Evolutionary conservation across 1,284 basidiomycete species (phyloP).

Genomic region (Ustilago tritici): DNA sequence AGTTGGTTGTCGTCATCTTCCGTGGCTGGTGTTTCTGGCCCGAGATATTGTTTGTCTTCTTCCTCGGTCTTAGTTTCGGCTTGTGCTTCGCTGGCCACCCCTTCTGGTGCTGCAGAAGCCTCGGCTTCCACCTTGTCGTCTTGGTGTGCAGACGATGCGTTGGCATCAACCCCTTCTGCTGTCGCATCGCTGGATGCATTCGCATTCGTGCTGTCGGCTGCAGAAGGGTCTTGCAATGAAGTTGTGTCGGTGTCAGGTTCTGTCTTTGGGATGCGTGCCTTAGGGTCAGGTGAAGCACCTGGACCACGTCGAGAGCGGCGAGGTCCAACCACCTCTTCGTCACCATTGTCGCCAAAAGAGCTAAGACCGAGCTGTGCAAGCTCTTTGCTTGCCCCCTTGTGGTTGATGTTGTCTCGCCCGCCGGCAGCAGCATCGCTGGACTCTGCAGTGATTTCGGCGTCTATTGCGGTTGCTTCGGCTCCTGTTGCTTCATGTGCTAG

Average conservation of each 20-base stretch:
- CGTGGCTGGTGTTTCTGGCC: background rate
- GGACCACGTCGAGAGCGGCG: conserved; percentile 49
- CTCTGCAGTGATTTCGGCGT: conserved; percentile 4
- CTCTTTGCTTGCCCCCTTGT: conserved; percentile 47
- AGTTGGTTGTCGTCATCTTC: conserved; percentile 2
- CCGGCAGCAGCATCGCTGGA: conserved; percentile 7
- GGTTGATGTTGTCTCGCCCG: conserved; percentile 8
- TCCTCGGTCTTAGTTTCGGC: conserved; percentile 18
- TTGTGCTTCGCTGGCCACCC: conserved; percentile 13
- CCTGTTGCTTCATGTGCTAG: background rate
- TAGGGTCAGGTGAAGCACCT: conserved; percentile 44
- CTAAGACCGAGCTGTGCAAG: conserved; percentile 53
- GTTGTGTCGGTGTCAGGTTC: conserved; percentile 22
- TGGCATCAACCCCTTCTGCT: background rate
- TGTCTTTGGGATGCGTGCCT: conserved; percentile 34
- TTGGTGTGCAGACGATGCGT: conserved; percentile 6
- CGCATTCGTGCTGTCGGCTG: background rate
- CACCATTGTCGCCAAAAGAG: conserved; percentile 50
- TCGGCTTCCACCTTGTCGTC: conserved; percentile 4
- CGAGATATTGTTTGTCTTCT: conserved; percentile 13
- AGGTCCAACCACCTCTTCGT: conserved; percentile 44
- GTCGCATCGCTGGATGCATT: conserved; percentile 8
- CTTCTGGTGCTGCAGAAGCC: conserved; percentile 21
- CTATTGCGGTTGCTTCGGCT: conserved; percentile 2
- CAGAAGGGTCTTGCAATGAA: conserved; percentile 16